Conservation (phyloP, 495 filamentous ascomycete genomes). For the Hypoxylon lienhwacheense region DNA sequence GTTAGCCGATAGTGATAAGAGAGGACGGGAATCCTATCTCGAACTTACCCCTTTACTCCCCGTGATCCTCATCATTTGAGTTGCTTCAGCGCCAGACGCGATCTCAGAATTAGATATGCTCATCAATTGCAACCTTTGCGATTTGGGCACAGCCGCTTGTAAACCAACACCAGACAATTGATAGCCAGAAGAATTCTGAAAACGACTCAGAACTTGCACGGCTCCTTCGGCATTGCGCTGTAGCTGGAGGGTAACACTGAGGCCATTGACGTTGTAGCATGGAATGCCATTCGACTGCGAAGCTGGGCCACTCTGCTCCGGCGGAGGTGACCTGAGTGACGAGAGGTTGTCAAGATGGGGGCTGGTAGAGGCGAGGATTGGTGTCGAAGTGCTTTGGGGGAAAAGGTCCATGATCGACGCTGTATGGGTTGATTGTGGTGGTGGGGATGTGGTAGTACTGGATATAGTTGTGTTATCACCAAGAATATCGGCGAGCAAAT, state of each 20-base stretch:
- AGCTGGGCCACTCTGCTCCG: conserved; percentile 45
- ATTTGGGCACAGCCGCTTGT: conserved; percentile 95
- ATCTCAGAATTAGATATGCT: conserved; percentile 81
- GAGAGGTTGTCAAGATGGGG: conserved; percentile 52
- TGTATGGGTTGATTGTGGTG: conserved; percentile 59
- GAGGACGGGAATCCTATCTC: conserved; percentile 9
- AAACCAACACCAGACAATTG: conserved; percentile 71
- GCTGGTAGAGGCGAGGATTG: conserved; percentile 49
- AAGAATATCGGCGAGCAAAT: conserved; percentile 86
- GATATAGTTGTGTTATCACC: conserved; percentile 60
- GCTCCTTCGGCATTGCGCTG: conserved; percentile 74
- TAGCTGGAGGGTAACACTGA: conserved; percentile 75
- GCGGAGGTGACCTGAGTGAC: conserved; percentile 52
- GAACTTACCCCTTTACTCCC: conserved; percentile 83
- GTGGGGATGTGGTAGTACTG: conserved; percentile 57
- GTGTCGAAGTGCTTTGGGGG: conserved; percentile 32
- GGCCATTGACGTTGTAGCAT: conserved; percentile 83
- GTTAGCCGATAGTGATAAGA: conserved; percentile 28
- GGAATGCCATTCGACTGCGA: conserved; percentile 58
- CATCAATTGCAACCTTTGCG: conserved; percentile 85
- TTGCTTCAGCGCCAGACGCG: conserved; percentile 75
- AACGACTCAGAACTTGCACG: conserved; percentile 77
- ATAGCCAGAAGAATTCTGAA: conserved; percentile 72
- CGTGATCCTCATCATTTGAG: conserved; percentile 81
- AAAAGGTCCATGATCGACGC: conserved; percentile 90